These are phyloP conservation scores for Lotus japonicus DNA, from an alignment of 306 rosid genomes.

Conservation along the genomic window DNA sequence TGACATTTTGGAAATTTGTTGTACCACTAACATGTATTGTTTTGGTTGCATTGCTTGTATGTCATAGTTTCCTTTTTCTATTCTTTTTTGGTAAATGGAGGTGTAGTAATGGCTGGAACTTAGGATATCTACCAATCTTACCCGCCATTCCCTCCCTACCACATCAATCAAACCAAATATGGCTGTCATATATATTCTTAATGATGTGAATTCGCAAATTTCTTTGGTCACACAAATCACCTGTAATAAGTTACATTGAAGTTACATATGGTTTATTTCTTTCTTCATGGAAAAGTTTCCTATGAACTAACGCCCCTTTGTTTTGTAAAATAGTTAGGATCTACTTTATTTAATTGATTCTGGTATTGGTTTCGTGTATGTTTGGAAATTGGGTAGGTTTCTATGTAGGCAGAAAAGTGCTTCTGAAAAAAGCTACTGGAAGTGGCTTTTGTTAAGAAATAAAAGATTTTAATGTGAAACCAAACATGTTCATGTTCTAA, in stretches of 20 bases:
- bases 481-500: too few species aligned
- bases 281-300: background rate
- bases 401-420: too few species aligned
- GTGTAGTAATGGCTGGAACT: background rate
- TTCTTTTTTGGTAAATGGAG: background rate
- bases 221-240: slow-evolving; percentile 3
- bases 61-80: background rate
- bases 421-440: too few species aligned
- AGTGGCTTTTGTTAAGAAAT: too few species aligned
- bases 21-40: slow-evolving; percentile 1
- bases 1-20: slow-evolving; percentile 5
- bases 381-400: too few species aligned
- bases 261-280: slow-evolving; percentile 12
- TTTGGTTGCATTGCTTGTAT: slow-evolving; percentile 26
- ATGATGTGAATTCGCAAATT: background rate
- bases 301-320: background rate
- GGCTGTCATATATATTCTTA: background rate
- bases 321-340: background rate
- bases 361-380: background rate
- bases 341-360: background rate
- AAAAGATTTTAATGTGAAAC: too few species aligned
- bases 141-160: background rate
- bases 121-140: background rate
- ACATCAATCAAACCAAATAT: background rate
- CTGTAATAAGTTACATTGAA: background rate